Evolutionary conservation across 352 stramenopile species (phyloP), one percentile per base, ranked within the genome.

Genomic region (Stephanocyclus meneghinianus): DNA sequence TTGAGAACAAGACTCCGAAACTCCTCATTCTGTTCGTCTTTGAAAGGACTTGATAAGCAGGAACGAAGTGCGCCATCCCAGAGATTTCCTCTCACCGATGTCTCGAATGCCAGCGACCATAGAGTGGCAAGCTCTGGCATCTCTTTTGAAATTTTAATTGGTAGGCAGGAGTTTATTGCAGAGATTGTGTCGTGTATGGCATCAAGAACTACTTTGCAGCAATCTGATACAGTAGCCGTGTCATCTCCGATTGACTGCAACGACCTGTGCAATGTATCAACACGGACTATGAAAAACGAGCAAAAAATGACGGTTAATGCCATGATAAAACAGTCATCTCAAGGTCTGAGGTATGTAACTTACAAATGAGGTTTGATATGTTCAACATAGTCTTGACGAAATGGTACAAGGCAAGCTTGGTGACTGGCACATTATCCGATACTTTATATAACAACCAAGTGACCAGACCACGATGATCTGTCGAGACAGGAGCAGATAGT

Each of bases 31-130:
- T 72, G 71, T 13, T 55, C 45, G 60, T 76, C 71, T 21, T 40
- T 51, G 10, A 76, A 56, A 45, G 89, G 83, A 78, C 83, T 85
- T 9, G 84, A 80, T 48, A 88, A 16, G 32, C 85, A 91, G 40
- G 83, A 76, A 30, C 78, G 40, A 50, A 88, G 79, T 26, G 89
- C 89, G 56, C 84, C 71, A 35, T 83, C 80, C 87, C 86, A 93
- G 7, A 89, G 55, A 62, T 70, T 55, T 4, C 80, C 78, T 26
- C 45, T 42, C 16, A 90, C 71, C 1, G 86, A 70, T 73, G 76
- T 72, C 63, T 85, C 62, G 66, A 93, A 92, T 53, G 86, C 67
- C 16, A 68, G 67, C 5, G 76, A 79, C 79, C 79, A 90, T 30
- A 90, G 30, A 9, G 47, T 74, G 26, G 57, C 32, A 53, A 86